These are phyloP conservation scores for Aspergillus hortae DNA, from an alignment of 2,329 filamentous ascomycete genomes.

Conservation along the genomic window DNA sequence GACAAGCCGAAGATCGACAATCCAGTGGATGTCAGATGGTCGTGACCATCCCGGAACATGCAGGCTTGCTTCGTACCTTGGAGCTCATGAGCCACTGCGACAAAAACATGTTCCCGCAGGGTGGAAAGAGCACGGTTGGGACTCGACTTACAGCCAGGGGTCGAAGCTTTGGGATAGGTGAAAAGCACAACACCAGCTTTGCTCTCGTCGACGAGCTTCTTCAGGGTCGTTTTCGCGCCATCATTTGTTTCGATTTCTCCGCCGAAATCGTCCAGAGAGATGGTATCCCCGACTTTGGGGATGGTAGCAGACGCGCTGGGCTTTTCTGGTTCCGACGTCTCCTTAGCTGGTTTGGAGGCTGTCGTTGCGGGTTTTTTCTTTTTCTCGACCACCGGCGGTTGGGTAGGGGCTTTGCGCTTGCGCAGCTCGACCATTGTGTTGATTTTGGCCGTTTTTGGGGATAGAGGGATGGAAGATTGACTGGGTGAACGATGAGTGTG, in stretches of 20 bases:
- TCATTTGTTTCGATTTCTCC: slow-evolving; percentile 81
- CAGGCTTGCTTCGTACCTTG: slow-evolving; percentile 94
- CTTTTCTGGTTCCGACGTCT: slow-evolving; percentile 28
- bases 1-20: slow-evolving; percentile 88
- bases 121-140: not conserved
- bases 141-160: slow-evolving; percentile 75
- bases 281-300: slow-evolving; percentile 47
- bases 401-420: slow-evolving; percentile 56
- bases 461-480: not conserved
- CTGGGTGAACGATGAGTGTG: not conserved
- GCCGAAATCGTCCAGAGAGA: slow-evolving; percentile 55
- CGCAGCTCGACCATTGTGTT: slow-evolving; percentile 53
- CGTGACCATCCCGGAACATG: slow-evolving; percentile 84
- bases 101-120: not conserved
- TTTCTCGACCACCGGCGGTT: slow-evolving; percentile 38
- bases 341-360: slow-evolving; percentile 17
- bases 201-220: slow-evolving; percentile 77
- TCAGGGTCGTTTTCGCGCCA: slow-evolving; percentile 73
- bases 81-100: slow-evolving; percentile 9
- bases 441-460: not conserved
- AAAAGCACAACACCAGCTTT: slow-evolving; percentile 85
- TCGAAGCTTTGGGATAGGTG: slow-evolving; percentile 93
- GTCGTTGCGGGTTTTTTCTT: slow-evolving; percentile 22
- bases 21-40: slow-evolving; percentile 70
- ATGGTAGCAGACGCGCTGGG: slow-evolving; percentile 15